Evolutionary conservation across 2,329 filamentous ascomycete species (phyloP).

Genomic region (Diaporthe longicolla): DNA sequence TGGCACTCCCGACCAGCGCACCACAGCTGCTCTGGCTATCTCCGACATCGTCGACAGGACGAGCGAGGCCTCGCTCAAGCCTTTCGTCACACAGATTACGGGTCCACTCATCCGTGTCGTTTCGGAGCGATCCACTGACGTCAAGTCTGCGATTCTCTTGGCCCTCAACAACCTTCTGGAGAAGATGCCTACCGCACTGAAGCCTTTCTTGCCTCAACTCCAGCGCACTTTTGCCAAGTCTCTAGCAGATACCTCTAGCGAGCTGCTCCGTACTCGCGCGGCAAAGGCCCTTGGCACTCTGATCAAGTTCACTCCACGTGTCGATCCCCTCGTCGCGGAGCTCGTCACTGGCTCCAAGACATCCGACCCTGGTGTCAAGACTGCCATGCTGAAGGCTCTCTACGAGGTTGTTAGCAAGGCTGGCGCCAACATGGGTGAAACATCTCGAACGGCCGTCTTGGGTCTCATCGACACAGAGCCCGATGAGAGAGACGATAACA

Average conservation of each 20-base stretch:
- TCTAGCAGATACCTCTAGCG: constrained; percentile 92
- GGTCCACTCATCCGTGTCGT: constrained; percentile 98
- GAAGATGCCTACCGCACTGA: constrained; percentile 95
- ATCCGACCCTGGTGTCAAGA: constrained; percentile 85
- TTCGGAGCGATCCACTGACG: constrained; percentile 94
- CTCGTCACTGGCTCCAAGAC: constrained; percentile 97
- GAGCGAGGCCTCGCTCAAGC: constrained; percentile 87
- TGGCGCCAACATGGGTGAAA: constrained; percentile 93
- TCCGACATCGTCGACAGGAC: constrained; percentile 97
- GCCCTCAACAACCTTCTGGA: constrained; percentile 95
- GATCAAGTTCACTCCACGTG: constrained; percentile 94
- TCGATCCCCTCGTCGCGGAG: constrained; percentile 93
- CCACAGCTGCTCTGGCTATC: constrained; percentile 91
- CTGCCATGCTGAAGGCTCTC: constrained; percentile 95
- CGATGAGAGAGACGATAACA: constrained; percentile 80
- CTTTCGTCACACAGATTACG: constrained; percentile 97
- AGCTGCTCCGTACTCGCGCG: constrained; percentile 86
- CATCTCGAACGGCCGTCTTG: constrained; percentile 87
- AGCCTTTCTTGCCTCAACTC: constrained; percentile 96
- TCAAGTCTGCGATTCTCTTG: constrained; percentile 93
- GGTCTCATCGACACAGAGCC: constrained; percentile 88
- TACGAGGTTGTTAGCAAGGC: constrained; percentile 98
- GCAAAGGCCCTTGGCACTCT: constrained; percentile 95
- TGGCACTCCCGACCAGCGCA: constrained; percentile 91
- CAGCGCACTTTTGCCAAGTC: constrained; percentile 98